phyloP scores from a whole-genome alignment of 2,329 filamentous ascomycete genomes.

The Helminthosporium solani region DNA sequence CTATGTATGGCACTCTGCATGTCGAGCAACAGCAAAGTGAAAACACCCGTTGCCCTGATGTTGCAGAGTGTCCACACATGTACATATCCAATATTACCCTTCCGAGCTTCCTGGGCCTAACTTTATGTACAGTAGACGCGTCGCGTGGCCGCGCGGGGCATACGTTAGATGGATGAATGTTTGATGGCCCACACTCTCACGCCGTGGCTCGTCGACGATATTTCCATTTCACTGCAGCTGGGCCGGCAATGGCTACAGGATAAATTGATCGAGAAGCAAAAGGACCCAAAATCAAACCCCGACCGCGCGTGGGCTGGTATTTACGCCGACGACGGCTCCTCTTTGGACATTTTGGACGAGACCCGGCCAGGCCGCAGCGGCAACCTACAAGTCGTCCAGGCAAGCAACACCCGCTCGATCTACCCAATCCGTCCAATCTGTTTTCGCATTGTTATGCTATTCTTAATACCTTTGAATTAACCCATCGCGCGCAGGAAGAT shows the following conservation, averaged over 20 bases:
- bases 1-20: no score
- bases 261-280: not conserved
- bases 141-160: not conserved
- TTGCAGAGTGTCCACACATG: no score
- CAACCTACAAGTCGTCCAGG: slow-evolving; percentile 27
- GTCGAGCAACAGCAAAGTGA: no score
- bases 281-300: not conserved
- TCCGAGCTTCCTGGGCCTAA: no score
- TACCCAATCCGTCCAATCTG: not conserved
- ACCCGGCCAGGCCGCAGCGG: slow-evolving; percentile 8
- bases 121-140: no score
- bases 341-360: slow-evolving; percentile 28
- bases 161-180: no score
- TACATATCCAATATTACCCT: no score
- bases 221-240: not conserved
- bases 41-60: no score
- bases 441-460: slow-evolving; percentile 5
- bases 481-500: slow-evolving; percentile 7
- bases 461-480: not conserved
- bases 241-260: not conserved
- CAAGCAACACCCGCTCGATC: slow-evolving; percentile 11
- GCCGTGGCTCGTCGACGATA: not conserved
- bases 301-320: slow-evolving; percentile 22
- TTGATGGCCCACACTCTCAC: not conserved
- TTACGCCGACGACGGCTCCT: slow-evolving; percentile 39